Percentiles rank a stretch among this genome's conserved stretches.
phyloP scores from a whole-genome alignment of 768 basidiomycete species.

The Leucosporidium scottii region DNA sequence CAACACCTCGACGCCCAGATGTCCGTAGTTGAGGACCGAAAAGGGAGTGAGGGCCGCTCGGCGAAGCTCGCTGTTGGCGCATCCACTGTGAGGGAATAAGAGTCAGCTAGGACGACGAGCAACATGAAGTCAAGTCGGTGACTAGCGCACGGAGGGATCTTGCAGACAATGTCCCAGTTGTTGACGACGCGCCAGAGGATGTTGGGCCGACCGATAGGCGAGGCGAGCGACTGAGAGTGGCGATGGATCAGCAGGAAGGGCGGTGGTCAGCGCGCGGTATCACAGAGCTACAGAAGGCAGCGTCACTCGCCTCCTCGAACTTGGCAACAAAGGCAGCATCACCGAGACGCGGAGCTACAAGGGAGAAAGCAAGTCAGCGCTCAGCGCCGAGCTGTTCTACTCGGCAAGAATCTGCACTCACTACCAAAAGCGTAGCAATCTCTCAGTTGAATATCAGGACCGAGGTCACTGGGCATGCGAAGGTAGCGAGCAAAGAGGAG shows the following conservation, averaged over 20 bases:
- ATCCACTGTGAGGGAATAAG: too few relatives aligned
- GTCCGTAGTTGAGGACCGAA: background rate
- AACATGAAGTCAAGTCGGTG: too few relatives aligned
- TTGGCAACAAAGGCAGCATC: slow-evolving; percentile 7
- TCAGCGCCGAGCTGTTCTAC: too few relatives aligned
- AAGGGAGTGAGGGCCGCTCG: too few relatives aligned
- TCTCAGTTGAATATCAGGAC: background rate
- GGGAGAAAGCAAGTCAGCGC: too few relatives aligned
- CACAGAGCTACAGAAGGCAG: too few relatives aligned
- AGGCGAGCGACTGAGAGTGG: background rate
- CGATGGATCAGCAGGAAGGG: too few relatives aligned
- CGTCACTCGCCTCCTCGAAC: background rate
- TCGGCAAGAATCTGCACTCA: too few relatives aligned
- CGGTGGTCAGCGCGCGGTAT: too few relatives aligned
- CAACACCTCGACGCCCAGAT: background rate
- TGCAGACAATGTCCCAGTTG: slow-evolving; percentile 3
- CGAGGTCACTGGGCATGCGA: slow-evolving; percentile 13
- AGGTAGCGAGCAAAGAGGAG: slow-evolving; percentile 22
- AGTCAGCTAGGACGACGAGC: too few relatives aligned
- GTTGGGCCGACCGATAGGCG: slow-evolving; percentile 17
- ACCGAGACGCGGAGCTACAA: slow-evolving; percentile 18
- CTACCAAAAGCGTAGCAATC: slow-evolving; percentile 16
- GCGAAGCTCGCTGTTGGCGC: background rate
- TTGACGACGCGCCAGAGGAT: slow-evolving; percentile 24
- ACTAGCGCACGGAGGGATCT: background rate